Base-by-base conservation (phyloP, 1,284 basidiomycete genomes). In the Ustilago xerochloae region DNA sequence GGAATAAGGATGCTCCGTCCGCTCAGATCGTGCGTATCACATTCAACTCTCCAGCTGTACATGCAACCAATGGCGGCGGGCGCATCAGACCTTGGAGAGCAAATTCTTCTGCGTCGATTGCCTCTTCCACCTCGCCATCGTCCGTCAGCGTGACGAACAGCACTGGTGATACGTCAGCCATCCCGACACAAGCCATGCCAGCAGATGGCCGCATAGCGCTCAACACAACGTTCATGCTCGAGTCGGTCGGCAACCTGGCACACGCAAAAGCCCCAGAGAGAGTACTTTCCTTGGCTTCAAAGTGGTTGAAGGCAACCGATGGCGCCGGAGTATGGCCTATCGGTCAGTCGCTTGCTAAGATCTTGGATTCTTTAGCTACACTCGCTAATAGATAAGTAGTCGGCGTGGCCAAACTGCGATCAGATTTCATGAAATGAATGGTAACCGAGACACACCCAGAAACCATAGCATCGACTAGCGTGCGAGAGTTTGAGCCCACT, bases 151-250 rank as follows among this genome's bases (percentile, higher is more conserved):
- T 35, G 4, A 32, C 33, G 6, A 39, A 32, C 33, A 63, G 53
- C 33, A 50, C 47, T 18, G n/a, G 16, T 6, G 41, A 13, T 8
- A 51, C 53, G 5, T n/a, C n/a, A 47, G 49, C 41, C 24, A 36
- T 30, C 24, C 46, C 2, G 38, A 36, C 10, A 49, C 24, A 4
- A n/a, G 35, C n/a, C 16, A 45, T 38, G 1, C 45, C 54, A 6
- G 8, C 53, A 39, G 48, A 56, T 6, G 24, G 18, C 6, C 50
- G 52, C 20, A 7, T n/a, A 15, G 20, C 22, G 8, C 10, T 18
- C 26, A 55, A 55, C 3, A 53, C 50, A 7, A 87, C 93, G 64
- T 91, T 90, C 38, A 91, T 93, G 48, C 89, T 94, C 69, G 92
- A 92, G 49, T 57, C 54, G 10, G 62, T 64, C 22, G 62, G 62